A percentile compares a stretch with the other conserved stretches of the same genome.
These are phyloP conservation scores for Sporothrix globosa DNA, from an alignment of 2,329 filamentous ascomycete genomes.

Conservation along the genomic window DNA sequence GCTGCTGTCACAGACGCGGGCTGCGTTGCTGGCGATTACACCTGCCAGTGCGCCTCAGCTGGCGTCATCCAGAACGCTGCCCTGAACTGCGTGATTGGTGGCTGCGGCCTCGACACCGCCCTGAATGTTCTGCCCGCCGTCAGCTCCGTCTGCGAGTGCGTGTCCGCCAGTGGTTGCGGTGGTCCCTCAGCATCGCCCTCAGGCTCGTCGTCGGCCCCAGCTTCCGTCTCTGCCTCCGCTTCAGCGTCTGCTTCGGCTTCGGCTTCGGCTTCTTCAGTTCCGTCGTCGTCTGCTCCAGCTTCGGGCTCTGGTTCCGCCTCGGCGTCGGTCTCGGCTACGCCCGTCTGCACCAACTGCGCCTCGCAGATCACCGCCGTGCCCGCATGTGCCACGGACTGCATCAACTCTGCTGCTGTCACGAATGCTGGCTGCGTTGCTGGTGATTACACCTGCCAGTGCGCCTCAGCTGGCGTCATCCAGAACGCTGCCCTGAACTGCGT, in stretches of 20 bases:
- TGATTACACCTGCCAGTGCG: conserved; percentile 28
- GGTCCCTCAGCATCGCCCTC: too few species aligned
- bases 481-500: conserved; percentile 31
- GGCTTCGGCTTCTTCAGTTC: conserved; percentile 1
- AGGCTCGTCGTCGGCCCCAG: neutral
- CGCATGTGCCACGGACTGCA: conserved; percentile 17
- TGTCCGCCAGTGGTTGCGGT: too few species aligned
- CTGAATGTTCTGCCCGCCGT: conserved; percentile 6
- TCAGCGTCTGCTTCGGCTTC: neutral
- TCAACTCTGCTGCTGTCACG: conserved; percentile 8
- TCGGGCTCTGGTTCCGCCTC: conserved; percentile 28
- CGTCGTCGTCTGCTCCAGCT: neutral
- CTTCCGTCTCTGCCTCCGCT: neutral
- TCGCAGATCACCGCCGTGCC: conserved; percentile 18
- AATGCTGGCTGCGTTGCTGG: conserved; percentile 17
- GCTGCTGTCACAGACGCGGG: conserved; percentile 12
- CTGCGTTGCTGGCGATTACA: conserved; percentile 18
- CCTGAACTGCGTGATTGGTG: conserved; percentile 28
- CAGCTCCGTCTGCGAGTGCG: neutral
- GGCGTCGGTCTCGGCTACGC: conserved; percentile 12
- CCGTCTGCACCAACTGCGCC: conserved; percentile 22
- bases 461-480: conserved; percentile 23
- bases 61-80: conserved; percentile 27
- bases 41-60: conserved; percentile 29
- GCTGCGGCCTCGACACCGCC: conserved; percentile 21